Percentiles rank a stretch among this genome's conserved stretches.
These are phyloP conservation scores for Pseudogymnoascus sp. DNA, from an alignment of 2,329 filamentous ascomycete genomes.

Conservation along the genomic window DNA sequence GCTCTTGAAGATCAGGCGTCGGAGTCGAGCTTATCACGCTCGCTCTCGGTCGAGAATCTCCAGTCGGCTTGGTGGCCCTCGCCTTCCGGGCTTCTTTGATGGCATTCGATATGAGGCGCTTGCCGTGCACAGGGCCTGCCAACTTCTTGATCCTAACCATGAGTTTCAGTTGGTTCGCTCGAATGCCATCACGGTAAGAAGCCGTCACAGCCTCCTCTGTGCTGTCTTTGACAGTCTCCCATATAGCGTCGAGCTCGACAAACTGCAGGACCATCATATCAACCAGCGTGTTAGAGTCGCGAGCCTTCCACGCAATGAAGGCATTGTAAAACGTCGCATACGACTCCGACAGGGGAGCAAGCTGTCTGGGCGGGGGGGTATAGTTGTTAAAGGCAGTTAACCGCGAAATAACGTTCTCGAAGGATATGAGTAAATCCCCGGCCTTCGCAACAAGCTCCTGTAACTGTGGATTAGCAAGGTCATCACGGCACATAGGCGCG, in stretches of 20 bases:
- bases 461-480: constrained; percentile 53
- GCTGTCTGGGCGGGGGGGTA: constrained; percentile 53
- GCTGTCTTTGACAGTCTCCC: constrained; percentile 73
- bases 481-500: constrained; percentile 40
- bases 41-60: constrained; percentile 63
- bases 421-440: constrained; percentile 67
- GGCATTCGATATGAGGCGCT: constrained; percentile 65
- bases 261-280: constrained; percentile 84
- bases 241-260: constrained; percentile 75
- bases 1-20: constrained; percentile 32
- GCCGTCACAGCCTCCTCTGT: constrained; percentile 64
- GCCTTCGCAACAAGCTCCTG: constrained; percentile 71
- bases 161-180: constrained; percentile 71
- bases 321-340: constrained; percentile 70
- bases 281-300: constrained; percentile 68
- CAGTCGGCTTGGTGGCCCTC: constrained; percentile 56
- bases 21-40: constrained; percentile 40
- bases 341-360: constrained; percentile 55
- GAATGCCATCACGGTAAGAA: constrained; percentile 72
- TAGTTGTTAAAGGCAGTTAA: constrained; percentile 59
- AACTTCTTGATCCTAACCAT: constrained; percentile 73
- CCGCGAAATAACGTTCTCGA: constrained; percentile 64
- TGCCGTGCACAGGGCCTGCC: constrained; percentile 62
- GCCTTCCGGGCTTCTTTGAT: constrained; percentile 63
- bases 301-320: constrained; percentile 76